Conservation (phyloP, 106 monocot genomes). For the Allium sativum region DNA sequence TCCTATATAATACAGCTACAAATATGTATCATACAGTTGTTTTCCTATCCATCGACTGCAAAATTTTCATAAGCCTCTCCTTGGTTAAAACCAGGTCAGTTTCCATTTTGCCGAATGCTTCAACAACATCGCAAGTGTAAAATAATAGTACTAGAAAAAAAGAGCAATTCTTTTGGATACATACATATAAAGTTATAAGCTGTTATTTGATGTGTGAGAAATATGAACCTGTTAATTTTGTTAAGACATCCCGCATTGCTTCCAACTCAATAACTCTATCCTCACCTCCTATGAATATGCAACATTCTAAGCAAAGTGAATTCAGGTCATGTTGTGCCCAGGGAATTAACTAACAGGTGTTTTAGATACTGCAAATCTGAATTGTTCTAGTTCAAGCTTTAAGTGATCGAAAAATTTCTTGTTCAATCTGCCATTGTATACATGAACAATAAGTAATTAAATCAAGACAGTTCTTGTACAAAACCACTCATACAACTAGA, state of each 20-base stretch:
- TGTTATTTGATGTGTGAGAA: no score
- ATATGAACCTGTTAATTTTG: slow-evolving; percentile 63
- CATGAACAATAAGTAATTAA: neutral
- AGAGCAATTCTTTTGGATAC: no score
- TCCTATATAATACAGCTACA: neutral
- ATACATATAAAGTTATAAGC: no score
- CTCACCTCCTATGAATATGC: slow-evolving; percentile 53
- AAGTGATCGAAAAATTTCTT: slow-evolving; percentile 78
- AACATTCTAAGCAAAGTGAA: neutral
- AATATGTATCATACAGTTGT: slow-evolving; percentile 56
- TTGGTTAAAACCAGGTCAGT: slow-evolving; percentile 65
- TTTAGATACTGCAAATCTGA: slow-evolving; percentile 54
- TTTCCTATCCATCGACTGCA: slow-evolving; percentile 79
- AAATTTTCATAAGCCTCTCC: slow-evolving; percentile 55
- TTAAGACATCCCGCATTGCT: slow-evolving; percentile 79
- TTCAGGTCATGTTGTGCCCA: no score
- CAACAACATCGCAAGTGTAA: slow-evolving; percentile 14
- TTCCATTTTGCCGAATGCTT: slow-evolving; percentile 90
- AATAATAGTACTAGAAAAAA: no score
- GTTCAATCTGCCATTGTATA: slow-evolving; percentile 39
- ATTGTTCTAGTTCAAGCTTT: slow-evolving; percentile 56
- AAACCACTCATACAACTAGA: no score
- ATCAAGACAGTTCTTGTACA: neutral
- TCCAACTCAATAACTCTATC: slow-evolving; percentile 84
- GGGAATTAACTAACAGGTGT: slow-evolving; percentile 30